Evolutionary conservation across 805 yeast species (phyloP).

Genomic region (Candida schatavii): DNA sequence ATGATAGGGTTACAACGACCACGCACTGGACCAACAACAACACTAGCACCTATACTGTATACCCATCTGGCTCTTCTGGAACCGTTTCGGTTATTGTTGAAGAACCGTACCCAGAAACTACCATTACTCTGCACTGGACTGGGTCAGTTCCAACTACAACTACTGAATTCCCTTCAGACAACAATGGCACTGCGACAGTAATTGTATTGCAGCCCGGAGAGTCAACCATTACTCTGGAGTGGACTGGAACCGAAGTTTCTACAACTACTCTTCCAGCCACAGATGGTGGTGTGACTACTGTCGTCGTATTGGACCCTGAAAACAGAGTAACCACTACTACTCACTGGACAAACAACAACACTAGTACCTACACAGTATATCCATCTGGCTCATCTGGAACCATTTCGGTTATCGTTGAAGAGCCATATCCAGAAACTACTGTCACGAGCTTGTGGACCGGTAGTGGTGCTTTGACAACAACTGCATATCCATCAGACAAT

Average conservation of each 20-base stretch:
- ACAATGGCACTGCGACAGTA: not conserved
- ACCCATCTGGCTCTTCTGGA: not conserved
- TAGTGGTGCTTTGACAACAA: not conserved
- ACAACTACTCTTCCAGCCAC: not conserved
- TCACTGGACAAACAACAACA: not conserved
- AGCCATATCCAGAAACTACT: not conserved
- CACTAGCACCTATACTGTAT: not conserved
- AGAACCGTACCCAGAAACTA: not conserved
- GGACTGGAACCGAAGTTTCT: not conserved
- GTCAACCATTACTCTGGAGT: not conserved
- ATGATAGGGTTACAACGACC: not conserved
- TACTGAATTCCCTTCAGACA: not conserved
- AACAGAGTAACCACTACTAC: not conserved
- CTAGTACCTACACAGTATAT: not conserved
- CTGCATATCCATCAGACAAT: not conserved
- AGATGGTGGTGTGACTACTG: not conserved
- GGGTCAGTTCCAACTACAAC: not conserved
- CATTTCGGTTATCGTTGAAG: not conserved
- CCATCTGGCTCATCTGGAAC: not conserved
- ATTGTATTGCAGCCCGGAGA: not conserved
- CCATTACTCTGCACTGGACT: not conserved
- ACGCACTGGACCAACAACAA: not conserved
- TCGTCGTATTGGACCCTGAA: not conserved
- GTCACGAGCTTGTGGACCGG: not conserved
- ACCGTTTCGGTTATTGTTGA: not conserved